Evolutionary conservation across 1,284 basidiomycete genomes (phyloP).

Genomic region (Cryptococcus neoformans): DNA sequence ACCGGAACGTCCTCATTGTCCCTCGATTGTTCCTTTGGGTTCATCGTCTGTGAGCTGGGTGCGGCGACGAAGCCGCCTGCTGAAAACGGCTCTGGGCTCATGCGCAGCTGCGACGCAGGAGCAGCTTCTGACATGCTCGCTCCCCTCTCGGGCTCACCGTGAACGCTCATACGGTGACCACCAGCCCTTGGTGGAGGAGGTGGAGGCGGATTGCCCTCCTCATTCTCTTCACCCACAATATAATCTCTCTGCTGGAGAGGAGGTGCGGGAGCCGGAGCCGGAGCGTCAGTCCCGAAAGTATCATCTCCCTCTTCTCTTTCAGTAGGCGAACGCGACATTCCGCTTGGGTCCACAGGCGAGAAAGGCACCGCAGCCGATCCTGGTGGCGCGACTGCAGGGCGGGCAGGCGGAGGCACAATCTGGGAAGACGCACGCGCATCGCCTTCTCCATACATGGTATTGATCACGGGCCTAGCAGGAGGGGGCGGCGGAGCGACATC

Average conservation of each 20-base stretch:
- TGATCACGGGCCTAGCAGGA: not conserved
- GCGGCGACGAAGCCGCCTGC: not conserved
- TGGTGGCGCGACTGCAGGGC: not conserved
- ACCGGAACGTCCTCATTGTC: not conserved
- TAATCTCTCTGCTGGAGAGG: not conserved
- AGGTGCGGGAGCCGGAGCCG: not conserved
- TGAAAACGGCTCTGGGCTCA: not conserved
- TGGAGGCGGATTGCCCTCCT: conserved; percentile 61
- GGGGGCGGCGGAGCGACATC: not conserved
- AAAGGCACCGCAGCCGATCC: too few relatives aligned
- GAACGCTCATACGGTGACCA: not conserved
- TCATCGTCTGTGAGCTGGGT: not conserved
- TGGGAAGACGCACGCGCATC: conserved; percentile 8
- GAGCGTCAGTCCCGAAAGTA: not conserved
- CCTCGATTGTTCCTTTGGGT: not conserved
- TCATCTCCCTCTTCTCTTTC: too few relatives aligned
- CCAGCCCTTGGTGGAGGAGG: conserved; percentile 5
- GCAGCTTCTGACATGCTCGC: not conserved
- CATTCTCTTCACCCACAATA: conserved; percentile 50
- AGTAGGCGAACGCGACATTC: too few relatives aligned
- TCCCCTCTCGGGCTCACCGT: not conserved
- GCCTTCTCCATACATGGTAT: conserved; percentile 5
- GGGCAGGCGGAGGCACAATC: too few relatives aligned
- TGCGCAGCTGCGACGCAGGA: not conserved
- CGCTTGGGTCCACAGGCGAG: too few relatives aligned